These are phyloP conservation scores for Geranium rotundifolium DNA, from an alignment of 345 rosid genomes.

Conservation along the genomic window DNA sequence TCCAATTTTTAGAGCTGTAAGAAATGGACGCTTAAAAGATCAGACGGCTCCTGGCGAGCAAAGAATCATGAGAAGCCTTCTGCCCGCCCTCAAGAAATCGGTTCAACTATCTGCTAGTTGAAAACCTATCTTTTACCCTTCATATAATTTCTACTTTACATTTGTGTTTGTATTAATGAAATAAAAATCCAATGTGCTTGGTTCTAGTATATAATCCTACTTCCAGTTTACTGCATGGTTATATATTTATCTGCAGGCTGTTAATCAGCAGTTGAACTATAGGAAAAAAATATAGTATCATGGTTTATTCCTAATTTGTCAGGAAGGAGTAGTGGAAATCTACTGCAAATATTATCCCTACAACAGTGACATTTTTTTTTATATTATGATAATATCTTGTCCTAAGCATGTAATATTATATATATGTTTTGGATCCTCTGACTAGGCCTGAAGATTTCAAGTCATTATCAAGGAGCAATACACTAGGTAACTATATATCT, in stretches of 20 bases:
- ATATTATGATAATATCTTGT: not conserved
- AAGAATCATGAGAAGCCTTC: constrained; percentile 90
- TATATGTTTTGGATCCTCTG: not conserved
- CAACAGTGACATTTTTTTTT: not conserved
- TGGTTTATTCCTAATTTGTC: not conserved
- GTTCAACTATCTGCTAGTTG: constrained; percentile 50
- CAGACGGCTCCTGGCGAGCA: constrained; percentile 78
- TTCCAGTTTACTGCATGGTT: not conserved
- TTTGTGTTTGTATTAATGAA: not conserved
- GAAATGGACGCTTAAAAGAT: constrained; percentile 58
- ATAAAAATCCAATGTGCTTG: not conserved
- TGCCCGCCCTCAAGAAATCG: constrained; percentile 60
- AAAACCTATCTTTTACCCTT: not conserved
- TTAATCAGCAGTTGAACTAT: not conserved
- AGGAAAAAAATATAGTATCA: not conserved
- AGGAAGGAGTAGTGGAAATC: not conserved
- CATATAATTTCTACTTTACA: not conserved
- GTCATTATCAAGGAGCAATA: not conserved
- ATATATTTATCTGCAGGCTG: too few relatives aligned
- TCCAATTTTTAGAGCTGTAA: constrained; percentile 64
- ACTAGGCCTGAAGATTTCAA: not conserved
- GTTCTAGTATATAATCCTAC: not conserved
- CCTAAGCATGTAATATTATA: too few relatives aligned
- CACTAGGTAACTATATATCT: not conserved
- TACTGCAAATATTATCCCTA: not conserved